A percentile compares a stretch with the other conserved stretches of the same genome.
phyloP scores from a whole-genome alignment of 768 basidiomycete species.

The Neoboletus subvelutipes region DNA sequence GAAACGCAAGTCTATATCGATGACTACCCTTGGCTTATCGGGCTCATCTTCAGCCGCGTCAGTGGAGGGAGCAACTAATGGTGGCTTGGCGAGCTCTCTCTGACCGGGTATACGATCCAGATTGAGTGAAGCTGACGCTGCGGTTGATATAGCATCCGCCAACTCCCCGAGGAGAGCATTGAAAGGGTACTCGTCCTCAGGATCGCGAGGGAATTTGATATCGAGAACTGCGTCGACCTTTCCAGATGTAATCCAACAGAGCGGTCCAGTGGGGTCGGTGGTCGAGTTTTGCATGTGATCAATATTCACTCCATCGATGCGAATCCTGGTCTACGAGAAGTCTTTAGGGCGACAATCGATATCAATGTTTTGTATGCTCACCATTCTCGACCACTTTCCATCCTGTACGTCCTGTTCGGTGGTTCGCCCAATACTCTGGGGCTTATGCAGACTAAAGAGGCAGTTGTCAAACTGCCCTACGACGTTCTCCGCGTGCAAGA shows the following conservation, averaged over 20 bases:
- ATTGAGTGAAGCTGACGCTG: constrained; percentile 45
- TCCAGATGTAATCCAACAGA: constrained; percentile 97
- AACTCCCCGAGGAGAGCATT: constrained; percentile 87
- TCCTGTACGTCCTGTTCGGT: constrained; percentile 83
- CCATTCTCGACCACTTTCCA: constrained; percentile 87
- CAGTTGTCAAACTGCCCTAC: constrained; percentile 99
- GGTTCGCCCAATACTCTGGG: constrained; percentile 92
- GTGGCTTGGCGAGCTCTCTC: constrained; percentile 81
- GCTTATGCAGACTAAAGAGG: constrained; percentile 91
- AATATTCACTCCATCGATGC: constrained; percentile 95
- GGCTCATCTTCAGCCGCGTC: constrained; percentile 28
- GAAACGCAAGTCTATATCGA: constrained; percentile 94
- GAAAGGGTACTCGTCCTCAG: constrained; percentile 65
- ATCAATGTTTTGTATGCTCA: constrained; percentile 35
- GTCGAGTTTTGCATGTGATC: constrained; percentile 90
- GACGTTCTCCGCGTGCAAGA: constrained; percentile 85
- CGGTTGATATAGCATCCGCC: constrained; percentile 80
- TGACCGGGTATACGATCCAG: constrained; percentile 82
- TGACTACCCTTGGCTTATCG: constrained; percentile 54
- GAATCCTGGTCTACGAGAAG: constrained; percentile 74
- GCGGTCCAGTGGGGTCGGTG: constrained; percentile 74
- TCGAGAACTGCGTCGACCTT: constrained; percentile 96
- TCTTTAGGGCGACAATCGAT: not conserved
- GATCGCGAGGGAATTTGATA: constrained; percentile 92
- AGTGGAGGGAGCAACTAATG: constrained; percentile 68